Percentiles rank a stretch among this genome's conserved stretches.
Evolutionary conservation across 345 rosid species (phyloP).

Genomic region (Hypericum perforatum): DNA sequence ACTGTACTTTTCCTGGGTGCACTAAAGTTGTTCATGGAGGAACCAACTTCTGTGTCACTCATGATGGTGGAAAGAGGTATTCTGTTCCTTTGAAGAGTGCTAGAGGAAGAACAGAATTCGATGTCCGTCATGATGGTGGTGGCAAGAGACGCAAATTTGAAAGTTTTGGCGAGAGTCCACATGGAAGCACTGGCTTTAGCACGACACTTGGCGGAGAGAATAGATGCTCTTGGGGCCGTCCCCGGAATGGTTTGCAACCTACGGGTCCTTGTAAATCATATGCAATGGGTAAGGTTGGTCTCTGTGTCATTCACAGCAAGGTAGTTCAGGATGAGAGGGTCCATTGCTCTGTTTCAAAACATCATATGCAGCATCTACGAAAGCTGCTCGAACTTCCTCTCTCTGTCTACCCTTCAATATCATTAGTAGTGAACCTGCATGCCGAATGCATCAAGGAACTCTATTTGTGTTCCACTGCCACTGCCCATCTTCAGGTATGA

Average conservation of each 20-base stretch:
- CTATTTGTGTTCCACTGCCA: no score
- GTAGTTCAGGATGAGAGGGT: conserved; percentile 76
- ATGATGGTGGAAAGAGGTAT: conserved; percentile 98
- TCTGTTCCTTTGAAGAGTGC: conserved; percentile 96
- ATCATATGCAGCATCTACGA: no score
- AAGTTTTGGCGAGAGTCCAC: conserved; percentile 93
- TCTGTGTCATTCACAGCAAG: conserved; percentile 71
- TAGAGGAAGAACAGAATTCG: conserved; percentile 83
- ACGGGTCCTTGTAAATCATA: conserved; percentile 71
- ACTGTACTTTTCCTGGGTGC: conserved; percentile 84
- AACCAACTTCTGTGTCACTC: conserved; percentile 93
- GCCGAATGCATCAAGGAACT: no score
- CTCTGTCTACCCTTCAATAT: no score
- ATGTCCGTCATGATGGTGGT: conserved; percentile 98
- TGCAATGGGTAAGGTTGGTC: conserved; percentile 80
- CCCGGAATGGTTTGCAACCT: conserved; percentile 43
- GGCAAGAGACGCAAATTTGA: conserved; percentile 82
- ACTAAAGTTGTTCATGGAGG: conserved; percentile 98
- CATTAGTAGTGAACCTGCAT: no score
- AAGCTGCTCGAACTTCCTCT: no score
- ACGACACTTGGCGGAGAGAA: conserved; percentile 97
- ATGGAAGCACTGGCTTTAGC: conserved; percentile 92
- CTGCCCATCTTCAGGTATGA: no score
- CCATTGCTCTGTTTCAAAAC: conserved; percentile 29
- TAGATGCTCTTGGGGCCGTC: conserved; percentile 90